Evolutionary conservation across 2,329 filamentous ascomycete genomes (phyloP).

Genomic region (Dactylellina drechsleri): DNA sequence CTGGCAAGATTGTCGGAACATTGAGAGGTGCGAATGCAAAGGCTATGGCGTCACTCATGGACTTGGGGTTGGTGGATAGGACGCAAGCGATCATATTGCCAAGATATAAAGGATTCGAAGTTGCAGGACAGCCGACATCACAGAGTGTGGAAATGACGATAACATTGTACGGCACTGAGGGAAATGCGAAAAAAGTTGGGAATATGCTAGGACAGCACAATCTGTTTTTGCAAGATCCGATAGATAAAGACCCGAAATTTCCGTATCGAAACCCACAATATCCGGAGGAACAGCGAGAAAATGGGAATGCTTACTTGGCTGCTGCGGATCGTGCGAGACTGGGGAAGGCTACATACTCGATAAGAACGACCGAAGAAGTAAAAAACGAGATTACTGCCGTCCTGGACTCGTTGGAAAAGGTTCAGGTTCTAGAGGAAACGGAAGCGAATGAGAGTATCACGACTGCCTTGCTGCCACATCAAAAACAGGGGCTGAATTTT

Average conservation of each 20-base stretch:
- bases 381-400: constrained; percentile 51
- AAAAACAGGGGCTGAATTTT: constrained; percentile 52
- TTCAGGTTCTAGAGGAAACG: constrained; percentile 47
- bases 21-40: constrained; percentile 48
- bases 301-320: constrained; percentile 30
- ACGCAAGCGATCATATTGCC: constrained; percentile 47
- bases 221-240: constrained; percentile 46
- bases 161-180: constrained; percentile 46
- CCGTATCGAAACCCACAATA: constrained; percentile 52
- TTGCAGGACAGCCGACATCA: constrained; percentile 46
- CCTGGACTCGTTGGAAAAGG: constrained; percentile 48
- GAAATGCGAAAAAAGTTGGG: constrained; percentile 46
- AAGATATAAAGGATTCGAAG: constrained; percentile 51
- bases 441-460: constrained; percentile 42
- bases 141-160: constrained; percentile 51
- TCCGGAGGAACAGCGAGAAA: constrained; percentile 41
- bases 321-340: constrained; percentile 38
- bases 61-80: constrained; percentile 46
- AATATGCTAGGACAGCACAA: constrained; percentile 51
- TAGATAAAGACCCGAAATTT: constrained; percentile 43
- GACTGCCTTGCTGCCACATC: constrained; percentile 39
- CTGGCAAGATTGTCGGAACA: constrained; percentile 41
- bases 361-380: constrained; percentile 52
- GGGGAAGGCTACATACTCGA: constrained; percentile 46
- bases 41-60: constrained; percentile 52